phyloP scores from a whole-genome alignment of 441 rosid species.

The Gossypium armourianum region DNA sequence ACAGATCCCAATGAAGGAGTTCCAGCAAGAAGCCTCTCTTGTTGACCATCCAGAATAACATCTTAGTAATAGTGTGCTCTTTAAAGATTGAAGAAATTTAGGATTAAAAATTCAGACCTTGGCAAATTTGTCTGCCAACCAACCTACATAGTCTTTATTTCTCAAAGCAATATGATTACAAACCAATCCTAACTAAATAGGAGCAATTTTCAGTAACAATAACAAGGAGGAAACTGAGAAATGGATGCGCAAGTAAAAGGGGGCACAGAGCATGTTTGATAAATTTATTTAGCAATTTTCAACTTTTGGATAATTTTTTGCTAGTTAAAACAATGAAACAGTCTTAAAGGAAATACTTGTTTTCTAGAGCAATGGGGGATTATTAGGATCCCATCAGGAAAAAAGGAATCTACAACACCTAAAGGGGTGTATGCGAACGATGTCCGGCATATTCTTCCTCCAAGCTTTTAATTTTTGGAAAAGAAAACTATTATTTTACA shows the following conservation, averaged over 20 bases:
- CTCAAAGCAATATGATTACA: background rate
- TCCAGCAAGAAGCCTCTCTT: background rate
- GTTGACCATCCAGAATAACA: background rate
- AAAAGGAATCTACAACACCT: background rate
- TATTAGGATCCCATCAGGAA: background rate
- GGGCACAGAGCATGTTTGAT: background rate
- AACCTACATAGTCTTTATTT: background rate
- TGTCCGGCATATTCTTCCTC: background rate
- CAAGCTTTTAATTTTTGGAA: background rate
- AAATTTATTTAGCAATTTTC: background rate
- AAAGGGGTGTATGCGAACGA: background rate
- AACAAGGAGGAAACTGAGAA: background rate
- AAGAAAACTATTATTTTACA: background rate
- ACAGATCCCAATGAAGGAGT: background rate
- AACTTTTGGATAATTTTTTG: background rate
- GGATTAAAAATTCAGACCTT: background rate
- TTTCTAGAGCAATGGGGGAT: background rate
- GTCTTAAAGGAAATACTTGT: background rate
- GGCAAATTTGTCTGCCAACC: background rate
- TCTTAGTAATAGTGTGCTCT: background rate
- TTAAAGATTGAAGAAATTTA: conserved; percentile 4
- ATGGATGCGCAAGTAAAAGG: background rate
- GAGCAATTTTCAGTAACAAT: background rate
- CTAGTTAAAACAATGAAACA: background rate
- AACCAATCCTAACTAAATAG: background rate